phyloP scores from a whole-genome alignment of 805 yeast genomes.

The Teunomyces lycoperdinae region DNA sequence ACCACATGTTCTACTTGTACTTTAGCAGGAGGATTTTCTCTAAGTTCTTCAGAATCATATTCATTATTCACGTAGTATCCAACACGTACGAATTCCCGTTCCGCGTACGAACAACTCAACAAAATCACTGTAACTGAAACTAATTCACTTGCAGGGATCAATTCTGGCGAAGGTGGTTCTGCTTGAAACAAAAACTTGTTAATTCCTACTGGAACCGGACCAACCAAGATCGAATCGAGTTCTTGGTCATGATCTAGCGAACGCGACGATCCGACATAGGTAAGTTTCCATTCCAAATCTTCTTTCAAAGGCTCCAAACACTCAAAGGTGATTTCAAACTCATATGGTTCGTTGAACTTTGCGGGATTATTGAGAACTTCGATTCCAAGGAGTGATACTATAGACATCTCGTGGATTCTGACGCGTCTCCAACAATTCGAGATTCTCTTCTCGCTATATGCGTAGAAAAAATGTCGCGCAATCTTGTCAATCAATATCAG shows the following conservation, averaged over 20 bases:
- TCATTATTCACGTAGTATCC: slow-evolving; percentile 98
- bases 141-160: slow-evolving; percentile 93
- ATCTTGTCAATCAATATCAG: not conserved
- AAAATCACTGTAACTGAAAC: slow-evolving; percentile 94
- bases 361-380: slow-evolving; percentile 95
- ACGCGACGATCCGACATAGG: slow-evolving; percentile 94
- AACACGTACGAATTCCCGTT: slow-evolving; percentile 91
- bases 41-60: slow-evolving; percentile 86
- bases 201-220: slow-evolving; percentile 97
- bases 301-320: slow-evolving; percentile 89
- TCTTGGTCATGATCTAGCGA: slow-evolving; percentile 97
- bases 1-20: slow-evolving; percentile 94
- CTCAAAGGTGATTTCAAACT: slow-evolving; percentile 96
- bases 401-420: slow-evolving; percentile 59
- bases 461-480: not conserved
- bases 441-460: not conserved
- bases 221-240: slow-evolving; percentile 92
- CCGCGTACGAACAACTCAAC: slow-evolving; percentile 89
- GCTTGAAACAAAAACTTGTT: slow-evolving; percentile 91
- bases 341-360: slow-evolving; percentile 86
- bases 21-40: slow-evolving; percentile 90
- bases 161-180: slow-evolving; percentile 94
- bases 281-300: slow-evolving; percentile 95
- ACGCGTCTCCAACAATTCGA: slow-evolving; percentile 1
- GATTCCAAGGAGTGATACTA: slow-evolving; percentile 87